These are phyloP conservation scores for Styphnolobium japonicum DNA, from an alignment of 306 rosid genomes.

Conservation along the genomic window DNA sequence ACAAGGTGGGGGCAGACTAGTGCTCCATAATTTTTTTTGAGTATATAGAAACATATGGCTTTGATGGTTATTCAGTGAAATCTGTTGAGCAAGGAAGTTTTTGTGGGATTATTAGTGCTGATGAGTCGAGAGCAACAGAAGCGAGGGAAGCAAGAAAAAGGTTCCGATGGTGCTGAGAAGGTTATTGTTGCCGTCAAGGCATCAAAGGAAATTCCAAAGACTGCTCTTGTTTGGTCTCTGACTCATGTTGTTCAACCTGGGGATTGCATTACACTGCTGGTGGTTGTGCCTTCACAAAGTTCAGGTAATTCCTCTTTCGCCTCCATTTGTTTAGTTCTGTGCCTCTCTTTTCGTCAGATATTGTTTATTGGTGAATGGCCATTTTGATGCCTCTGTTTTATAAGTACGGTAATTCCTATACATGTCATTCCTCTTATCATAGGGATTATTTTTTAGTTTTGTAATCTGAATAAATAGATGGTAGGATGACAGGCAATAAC, in stretches of 20 bases:
- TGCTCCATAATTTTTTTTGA: slow-evolving; percentile 26
- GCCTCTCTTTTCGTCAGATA: not conserved
- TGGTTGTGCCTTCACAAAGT: slow-evolving; percentile 84
- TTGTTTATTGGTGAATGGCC: not conserved
- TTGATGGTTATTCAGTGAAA: slow-evolving; percentile 41
- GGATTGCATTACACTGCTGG: slow-evolving; percentile 89
- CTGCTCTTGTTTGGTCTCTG: slow-evolving; percentile 94
- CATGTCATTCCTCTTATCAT: not conserved
- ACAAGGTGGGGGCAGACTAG: slow-evolving; percentile 32
- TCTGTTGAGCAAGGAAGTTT: slow-evolving; percentile 14
- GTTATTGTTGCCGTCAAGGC: slow-evolving; percentile 97
- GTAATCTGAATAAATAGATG: not conserved
- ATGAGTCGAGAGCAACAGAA: slow-evolving; percentile 83
- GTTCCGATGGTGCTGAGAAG: slow-evolving; percentile 74
- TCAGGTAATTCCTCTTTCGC: slow-evolving; percentile 51
- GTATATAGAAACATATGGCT: slow-evolving; percentile 11
- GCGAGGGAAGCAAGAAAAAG: slow-evolving; percentile 75
- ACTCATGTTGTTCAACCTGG: slow-evolving; percentile 99
- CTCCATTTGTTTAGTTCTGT: not conserved
- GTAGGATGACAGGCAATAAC: not conserved
- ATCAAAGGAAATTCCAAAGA: slow-evolving; percentile 85
- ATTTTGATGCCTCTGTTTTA: not conserved
- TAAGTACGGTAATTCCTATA: not conserved
- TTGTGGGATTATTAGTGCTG: slow-evolving; percentile 17
- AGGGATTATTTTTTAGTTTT: not conserved